A percentile compares a stretch with the other conserved stretches of the same genome.
Evolutionary conservation across 805 yeast species (phyloP).

Genomic region (Candida namnaoensis): DNA sequence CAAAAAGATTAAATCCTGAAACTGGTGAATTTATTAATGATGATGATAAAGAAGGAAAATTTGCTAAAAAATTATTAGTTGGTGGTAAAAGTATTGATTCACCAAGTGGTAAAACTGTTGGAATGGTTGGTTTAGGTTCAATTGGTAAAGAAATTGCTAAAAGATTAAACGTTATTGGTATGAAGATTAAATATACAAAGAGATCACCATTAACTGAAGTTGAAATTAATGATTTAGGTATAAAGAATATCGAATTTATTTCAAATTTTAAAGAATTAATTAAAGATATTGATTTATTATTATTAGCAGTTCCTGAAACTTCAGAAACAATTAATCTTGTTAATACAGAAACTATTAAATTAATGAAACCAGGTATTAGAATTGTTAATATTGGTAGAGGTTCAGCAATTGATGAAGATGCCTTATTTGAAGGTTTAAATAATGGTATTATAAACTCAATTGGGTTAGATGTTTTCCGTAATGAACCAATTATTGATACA

Average conservation of each 20-base stretch:
- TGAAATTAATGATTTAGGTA: constrained; percentile 31
- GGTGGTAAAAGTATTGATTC: constrained; percentile 39
- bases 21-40: constrained; percentile 20
- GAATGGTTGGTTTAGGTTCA: constrained; percentile 67
- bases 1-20: constrained; percentile 19
- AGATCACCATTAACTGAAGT: constrained; percentile 33
- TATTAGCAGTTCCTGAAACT: constrained; percentile 60
- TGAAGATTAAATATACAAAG: constrained; percentile 57
- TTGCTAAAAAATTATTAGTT: constrained; percentile 32
- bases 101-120: constrained; percentile 50
- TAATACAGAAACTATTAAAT: constrained; percentile 34
- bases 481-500: constrained; percentile 49
- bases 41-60: too few relatives aligned
- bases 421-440: constrained; percentile 49
- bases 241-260: constrained; percentile 31
- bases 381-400: constrained; percentile 77
- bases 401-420: constrained; percentile 56
- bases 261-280: constrained; percentile 33
- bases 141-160: constrained; percentile 62
- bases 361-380: constrained; percentile 45
- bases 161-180: constrained; percentile 49
- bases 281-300: constrained; percentile 43
- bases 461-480: constrained; percentile 65
- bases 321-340: constrained; percentile 48
- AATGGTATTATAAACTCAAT: constrained; percentile 54